A percentile compares a stretch with the other conserved stretches of the same genome.
Conservation (phyloP, 768 basidiomycete species). For the Lactarius tabidus region DNA sequence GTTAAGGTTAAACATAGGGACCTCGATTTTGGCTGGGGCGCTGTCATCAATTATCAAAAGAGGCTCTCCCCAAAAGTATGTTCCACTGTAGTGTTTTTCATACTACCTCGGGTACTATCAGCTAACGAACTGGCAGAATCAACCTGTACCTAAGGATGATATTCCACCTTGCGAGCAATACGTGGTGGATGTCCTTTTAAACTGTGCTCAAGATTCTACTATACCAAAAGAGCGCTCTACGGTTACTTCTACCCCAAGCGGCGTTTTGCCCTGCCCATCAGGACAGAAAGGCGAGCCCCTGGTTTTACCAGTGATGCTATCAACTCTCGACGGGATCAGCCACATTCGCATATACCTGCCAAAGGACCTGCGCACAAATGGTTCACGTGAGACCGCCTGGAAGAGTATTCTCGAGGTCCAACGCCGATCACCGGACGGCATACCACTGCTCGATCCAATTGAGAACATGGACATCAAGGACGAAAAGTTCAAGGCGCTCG, state of each 20-base stretch:
- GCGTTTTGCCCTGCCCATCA: conserved; percentile 68
- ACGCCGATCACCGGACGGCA: conserved; percentile 81
- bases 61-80: conserved; percentile 74
- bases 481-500: conserved; percentile 82
- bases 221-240: conserved; percentile 56
- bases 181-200: conserved; percentile 86
- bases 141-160: conserved; percentile 66
- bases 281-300: conserved; percentile 77
- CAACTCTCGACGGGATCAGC: conserved; percentile 82
- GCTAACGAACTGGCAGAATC: conserved; percentile 42
- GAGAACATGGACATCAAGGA: conserved; percentile 96
- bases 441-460: conserved; percentile 84
- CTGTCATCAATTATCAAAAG: conserved; percentile 90
- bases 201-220: conserved; percentile 61
- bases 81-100: not conserved
- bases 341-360: conserved; percentile 84
- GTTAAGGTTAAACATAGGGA: conserved; percentile 86
- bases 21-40: conserved; percentile 94
- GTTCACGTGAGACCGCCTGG: conserved; percentile 78
- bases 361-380: conserved; percentile 79
- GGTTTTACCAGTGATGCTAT: conserved; percentile 83
- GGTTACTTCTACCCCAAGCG: conserved; percentile 55
- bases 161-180: conserved; percentile 85
- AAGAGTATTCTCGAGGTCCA: conserved; percentile 92
- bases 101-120: not conserved